Conservation (phyloP, 2,329 filamentous ascomycete species). For the Diaporthe destruens region DNA sequence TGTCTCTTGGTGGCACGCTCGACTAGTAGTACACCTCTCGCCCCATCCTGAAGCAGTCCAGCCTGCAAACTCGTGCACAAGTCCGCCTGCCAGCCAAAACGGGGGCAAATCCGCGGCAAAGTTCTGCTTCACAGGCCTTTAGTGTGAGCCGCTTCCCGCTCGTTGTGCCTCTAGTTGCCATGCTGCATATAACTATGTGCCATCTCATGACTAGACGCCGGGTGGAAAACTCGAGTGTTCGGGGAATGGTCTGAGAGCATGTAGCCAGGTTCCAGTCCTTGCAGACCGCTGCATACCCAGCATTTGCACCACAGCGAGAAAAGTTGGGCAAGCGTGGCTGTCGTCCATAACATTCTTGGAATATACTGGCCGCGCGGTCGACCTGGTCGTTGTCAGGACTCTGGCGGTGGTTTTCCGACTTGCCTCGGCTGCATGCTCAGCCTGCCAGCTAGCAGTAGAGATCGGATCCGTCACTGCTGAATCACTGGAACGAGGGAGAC, state of each 20-base stretch:
- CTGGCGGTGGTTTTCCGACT: not conserved
- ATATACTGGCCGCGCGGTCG: not conserved
- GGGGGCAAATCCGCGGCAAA: not conserved
- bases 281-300: not conserved
- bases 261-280: not conserved
- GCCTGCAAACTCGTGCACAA: not conserved
- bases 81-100: not conserved
- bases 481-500: not conserved
- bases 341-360: not conserved
- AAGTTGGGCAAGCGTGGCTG: not conserved
- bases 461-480: not conserved
- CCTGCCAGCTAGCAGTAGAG: not conserved
- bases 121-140: not conserved
- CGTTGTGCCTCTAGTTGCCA: slow-evolving; percentile 8
- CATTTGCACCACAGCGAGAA: too few relatives aligned
- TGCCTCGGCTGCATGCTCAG: slow-evolving; percentile 1
- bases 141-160: not conserved
- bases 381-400: not conserved
- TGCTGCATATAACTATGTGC: not conserved
- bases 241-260: not conserved
- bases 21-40: slow-evolving; percentile 25
- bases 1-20: slow-evolving; percentile 29
- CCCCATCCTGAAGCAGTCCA: slow-evolving; percentile 4
- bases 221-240: not conserved
- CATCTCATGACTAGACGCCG: slow-evolving; percentile 24